Evolutionary conservation across 2,329 filamentous ascomycete species (phyloP), one percentile per base, ranked within the genome.

Genomic region (Penicillium sp.): DNA sequence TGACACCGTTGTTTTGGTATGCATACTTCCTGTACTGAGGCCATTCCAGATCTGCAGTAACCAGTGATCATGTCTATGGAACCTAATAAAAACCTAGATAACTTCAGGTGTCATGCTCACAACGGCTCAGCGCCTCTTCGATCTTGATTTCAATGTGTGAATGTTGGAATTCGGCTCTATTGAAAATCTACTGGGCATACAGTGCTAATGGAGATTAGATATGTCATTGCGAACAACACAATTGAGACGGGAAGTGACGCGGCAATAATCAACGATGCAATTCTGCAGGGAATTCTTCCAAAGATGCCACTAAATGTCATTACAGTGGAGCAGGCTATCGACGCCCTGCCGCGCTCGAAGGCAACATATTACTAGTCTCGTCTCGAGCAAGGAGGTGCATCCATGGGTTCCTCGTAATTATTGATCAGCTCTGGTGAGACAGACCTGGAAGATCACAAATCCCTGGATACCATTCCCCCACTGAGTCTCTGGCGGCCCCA

Each of bases 171-270:
- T 2, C 29, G n/a, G 16, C 21, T 26, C 1, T 26, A 16, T 19
- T 42, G 3, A n/a, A 9, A 37, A 2, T 2, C 11, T 24, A 24
- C 24, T 24, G 7, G 6, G 6, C 24, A 7, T 7, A 26, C 9
- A 16, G 16, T 3, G 26, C 50, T 52, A 52, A 52, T 26, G 11
- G 9, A 11, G 8, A n/a, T 16, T 33, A 52, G 42, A 16, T 52
- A 52, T n/a, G 42, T 46, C 10, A 52, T 52, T 19, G 37, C 50
- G n/a, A 52, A 52, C 19, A 52, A 52, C 42, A 52, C 39, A 4
- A 45, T 46, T 10, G 50, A 46, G 42, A 22, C 5, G 22, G 42
- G 50, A 45, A 24, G 3, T 10, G 50, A 52, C 13, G 50, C 39
- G 13, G 14, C 27, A n/a, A 27, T 9, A 5, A 35, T 46, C 26